Conservation (phyloP, 768 basidiomycete species). For the Melanogaster broomeanus region DNA sequence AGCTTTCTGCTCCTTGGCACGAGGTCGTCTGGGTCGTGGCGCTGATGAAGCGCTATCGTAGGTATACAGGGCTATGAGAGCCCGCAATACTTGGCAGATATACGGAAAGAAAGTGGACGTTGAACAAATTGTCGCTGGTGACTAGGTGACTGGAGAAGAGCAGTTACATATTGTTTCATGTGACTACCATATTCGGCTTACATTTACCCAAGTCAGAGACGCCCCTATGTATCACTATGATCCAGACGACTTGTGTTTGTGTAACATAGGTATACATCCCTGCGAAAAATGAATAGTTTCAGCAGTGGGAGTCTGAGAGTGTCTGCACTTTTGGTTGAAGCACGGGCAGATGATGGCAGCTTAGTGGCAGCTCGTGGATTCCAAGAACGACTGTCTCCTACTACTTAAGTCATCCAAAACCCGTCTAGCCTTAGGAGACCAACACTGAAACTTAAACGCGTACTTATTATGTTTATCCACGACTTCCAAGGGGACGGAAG, state of each 20-base stretch:
- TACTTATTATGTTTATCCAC: too few relatives aligned
- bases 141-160: neutral
- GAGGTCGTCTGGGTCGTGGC: conserved; percentile 28
- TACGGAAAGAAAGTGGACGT: neutral
- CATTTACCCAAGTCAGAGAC: neutral
- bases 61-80: conserved; percentile 10
- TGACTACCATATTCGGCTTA: conserved; percentile 6
- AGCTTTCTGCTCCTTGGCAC: conserved; percentile 1
- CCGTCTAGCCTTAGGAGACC: too few relatives aligned
- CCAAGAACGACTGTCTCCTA: too few relatives aligned
- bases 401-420: too few relatives aligned
- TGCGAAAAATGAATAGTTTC: neutral
- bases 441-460: too few relatives aligned
- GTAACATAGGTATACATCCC: too few relatives aligned
- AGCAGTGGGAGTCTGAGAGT: neutral
- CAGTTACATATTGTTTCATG: conserved; percentile 1
- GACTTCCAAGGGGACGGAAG: neutral
- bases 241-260: too few relatives aligned
- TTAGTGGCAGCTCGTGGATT: too few relatives aligned
- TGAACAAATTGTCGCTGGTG: neutral
- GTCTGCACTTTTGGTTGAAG: too few relatives aligned
- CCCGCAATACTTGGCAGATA: conserved; percentile 8
- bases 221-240: too few relatives aligned
- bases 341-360: too few relatives aligned
- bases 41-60: conserved; percentile 13